Percentiles rank a stretch among this genome's conserved stretches.
Evolutionary conservation across 768 basidiomycete species (phyloP).

Genomic region (Leccinum subgranulosum): DNA sequence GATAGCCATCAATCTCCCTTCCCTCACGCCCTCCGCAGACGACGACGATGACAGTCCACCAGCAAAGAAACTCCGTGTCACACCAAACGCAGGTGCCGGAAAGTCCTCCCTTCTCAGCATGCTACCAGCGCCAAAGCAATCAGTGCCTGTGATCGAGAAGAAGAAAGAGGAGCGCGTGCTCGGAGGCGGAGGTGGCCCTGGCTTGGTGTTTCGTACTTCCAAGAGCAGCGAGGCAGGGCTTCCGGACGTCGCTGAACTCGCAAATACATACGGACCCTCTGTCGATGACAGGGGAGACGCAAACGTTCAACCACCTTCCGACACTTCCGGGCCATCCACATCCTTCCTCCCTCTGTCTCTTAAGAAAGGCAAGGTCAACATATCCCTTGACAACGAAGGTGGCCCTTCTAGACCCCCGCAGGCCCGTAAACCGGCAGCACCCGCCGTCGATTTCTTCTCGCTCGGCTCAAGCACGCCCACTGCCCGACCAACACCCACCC

Average conservation of each 20-base stretch:
- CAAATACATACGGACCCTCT: conserved; percentile 21
- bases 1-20: conserved; percentile 38
- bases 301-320: not conserved
- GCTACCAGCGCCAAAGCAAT: conserved; percentile 71
- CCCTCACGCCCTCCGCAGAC: conserved; percentile 32
- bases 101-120: conserved; percentile 64
- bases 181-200: conserved; percentile 59
- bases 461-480: conserved; percentile 38
- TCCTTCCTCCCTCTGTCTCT: conserved; percentile 61
- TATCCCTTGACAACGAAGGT: conserved; percentile 45
- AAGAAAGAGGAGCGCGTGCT: conserved; percentile 51
- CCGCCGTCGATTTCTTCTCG: conserved; percentile 66
- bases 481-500: conserved; percentile 3
- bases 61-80: conserved; percentile 55
- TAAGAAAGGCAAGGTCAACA: conserved; percentile 55
- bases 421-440: conserved; percentile 22
- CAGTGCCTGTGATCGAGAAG: conserved; percentile 35
- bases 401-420: conserved; percentile 9
- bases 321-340: conserved; percentile 27
- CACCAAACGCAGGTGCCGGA: conserved; percentile 48
- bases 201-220: conserved; percentile 54
- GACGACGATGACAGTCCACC: conserved; percentile 50
- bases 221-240: conserved; percentile 8
- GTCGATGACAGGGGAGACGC: conserved; percentile 14
- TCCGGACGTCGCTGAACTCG: conserved; percentile 15